Evolutionary conservation across 2,329 filamentous ascomycete species (phyloP).

Genomic region (Sporothrix variecibatus): DNA sequence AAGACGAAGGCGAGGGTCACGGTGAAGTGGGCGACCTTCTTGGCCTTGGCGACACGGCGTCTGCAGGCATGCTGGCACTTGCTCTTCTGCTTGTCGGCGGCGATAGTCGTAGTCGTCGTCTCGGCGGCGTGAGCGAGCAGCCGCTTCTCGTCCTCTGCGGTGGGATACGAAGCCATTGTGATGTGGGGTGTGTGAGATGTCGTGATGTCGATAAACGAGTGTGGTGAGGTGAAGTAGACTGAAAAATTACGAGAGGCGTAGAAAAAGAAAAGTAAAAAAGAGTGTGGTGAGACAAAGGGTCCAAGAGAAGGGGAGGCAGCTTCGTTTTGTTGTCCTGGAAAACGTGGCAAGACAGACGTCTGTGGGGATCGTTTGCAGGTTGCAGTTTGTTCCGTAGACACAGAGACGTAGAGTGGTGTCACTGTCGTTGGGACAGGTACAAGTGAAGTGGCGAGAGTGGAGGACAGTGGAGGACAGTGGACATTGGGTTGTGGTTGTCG

Average conservation of each 20-base stretch:
- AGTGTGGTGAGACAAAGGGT: not conserved
- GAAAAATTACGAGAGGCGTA: not conserved
- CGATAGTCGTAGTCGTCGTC: not conserved
- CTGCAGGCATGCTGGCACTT: conserved; percentile 8
- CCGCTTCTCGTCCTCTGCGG: conserved; percentile 28
- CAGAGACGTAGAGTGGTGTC: not conserved
- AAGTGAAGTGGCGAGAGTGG: not conserved
- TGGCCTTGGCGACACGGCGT: conserved; percentile 17
- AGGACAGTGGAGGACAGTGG: not conserved
- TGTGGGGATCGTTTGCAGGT: conserved; percentile 9
- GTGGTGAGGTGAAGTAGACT: not conserved
- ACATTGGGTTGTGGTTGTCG: not conserved
- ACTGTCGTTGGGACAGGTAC: conserved; percentile 14
- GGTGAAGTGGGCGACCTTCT: conserved; percentile 9
- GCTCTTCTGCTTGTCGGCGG: conserved; percentile 19
- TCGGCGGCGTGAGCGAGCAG: conserved; percentile 26
- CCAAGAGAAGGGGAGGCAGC: not conserved
- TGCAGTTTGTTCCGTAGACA: conserved; percentile 16
- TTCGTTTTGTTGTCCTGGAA: conserved; percentile 9
- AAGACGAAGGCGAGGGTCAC: conserved; percentile 17
- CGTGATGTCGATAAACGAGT: not conserved
- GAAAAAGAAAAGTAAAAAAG: not conserved
- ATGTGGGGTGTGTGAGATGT: not conserved
- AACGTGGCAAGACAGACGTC: not conserved
- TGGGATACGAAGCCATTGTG: conserved; percentile 23